Evolutionary conservation across 2,329 filamentous ascomycete genomes (phyloP).

Genomic region (Chrysoporthe puriensis): DNA sequence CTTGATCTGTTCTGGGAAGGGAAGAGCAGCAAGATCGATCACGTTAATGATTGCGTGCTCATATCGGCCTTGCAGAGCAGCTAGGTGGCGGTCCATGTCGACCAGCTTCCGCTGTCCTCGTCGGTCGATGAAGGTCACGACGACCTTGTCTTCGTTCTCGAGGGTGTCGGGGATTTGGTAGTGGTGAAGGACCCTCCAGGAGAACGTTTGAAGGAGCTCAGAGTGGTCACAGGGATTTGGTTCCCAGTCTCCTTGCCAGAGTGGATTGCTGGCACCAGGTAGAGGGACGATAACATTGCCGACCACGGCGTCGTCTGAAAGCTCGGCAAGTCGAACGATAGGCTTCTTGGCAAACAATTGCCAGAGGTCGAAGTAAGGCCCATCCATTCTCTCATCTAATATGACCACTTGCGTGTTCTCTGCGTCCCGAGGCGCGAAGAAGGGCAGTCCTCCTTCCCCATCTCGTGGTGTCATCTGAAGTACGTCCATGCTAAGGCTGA

Average conservation of each 20-base stretch:
- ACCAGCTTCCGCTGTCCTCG: slow-evolving; percentile 4
- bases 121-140: slow-evolving; percentile 27
- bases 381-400: slow-evolving; percentile 33
- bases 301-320: slow-evolving; percentile 30
- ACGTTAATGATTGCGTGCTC: slow-evolving; percentile 12
- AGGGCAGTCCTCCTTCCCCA: neutral
- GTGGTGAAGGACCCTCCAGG: slow-evolving; percentile 37
- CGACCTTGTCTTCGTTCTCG: slow-evolving; percentile 6
- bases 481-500: slow-evolving; percentile 36
- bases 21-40: slow-evolving; percentile 44
- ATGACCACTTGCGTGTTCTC: slow-evolving; percentile 35
- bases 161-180: slow-evolving; percentile 30
- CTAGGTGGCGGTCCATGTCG: slow-evolving; percentile 42
- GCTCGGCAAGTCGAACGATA: slow-evolving; percentile 33
- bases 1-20: slow-evolving; percentile 42
- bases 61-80: slow-evolving; percentile 1
- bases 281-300: slow-evolving; percentile 45
- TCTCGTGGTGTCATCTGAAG: slow-evolving; percentile 32
- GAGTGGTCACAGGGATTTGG: slow-evolving; percentile 38
- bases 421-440: slow-evolving; percentile 25
- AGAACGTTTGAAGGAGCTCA: slow-evolving; percentile 39
- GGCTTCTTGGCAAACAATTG: slow-evolving; percentile 38
- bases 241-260: slow-evolving; percentile 46
- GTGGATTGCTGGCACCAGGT: slow-evolving; percentile 44
- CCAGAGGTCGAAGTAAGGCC: slow-evolving; percentile 37